Evolutionary conservation across 345 rosid species (phyloP).

Genomic region (Isatis tinctoria): DNA sequence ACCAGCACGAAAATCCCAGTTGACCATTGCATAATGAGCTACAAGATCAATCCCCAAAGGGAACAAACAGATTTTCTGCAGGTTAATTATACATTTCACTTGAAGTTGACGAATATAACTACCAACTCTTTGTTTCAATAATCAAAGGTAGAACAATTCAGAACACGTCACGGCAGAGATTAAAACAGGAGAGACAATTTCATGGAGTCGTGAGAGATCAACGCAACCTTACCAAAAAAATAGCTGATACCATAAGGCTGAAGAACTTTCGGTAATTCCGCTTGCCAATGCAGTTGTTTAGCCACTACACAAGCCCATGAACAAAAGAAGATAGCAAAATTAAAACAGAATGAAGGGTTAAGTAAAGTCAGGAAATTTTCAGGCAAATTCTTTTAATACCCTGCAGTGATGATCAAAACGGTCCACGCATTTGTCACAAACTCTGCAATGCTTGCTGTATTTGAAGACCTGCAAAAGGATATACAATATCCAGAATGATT

Average conservation of each 20-base stretch:
- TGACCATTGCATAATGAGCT: constrained; percentile 95
- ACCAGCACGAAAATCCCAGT: constrained; percentile 82
- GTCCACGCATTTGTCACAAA: constrained; percentile 94
- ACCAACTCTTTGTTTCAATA: neutral
- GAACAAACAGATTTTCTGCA: constrained; percentile 46
- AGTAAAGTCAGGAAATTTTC: neutral
- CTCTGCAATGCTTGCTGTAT: constrained; percentile 98
- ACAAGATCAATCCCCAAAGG: constrained; percentile 67
- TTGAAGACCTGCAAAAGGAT: constrained; percentile 65
- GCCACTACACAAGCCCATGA: constrained; percentile 64
- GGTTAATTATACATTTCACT: constrained; percentile 46
- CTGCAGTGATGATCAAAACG: constrained; percentile 96
- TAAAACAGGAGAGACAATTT: neutral
- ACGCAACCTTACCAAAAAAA: constrained; percentile 65
- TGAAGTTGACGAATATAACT: neutral
- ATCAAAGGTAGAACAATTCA: neutral
- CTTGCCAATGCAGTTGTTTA: constrained; percentile 91
- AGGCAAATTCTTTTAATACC: constrained; percentile 41
- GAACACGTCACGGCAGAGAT: neutral
- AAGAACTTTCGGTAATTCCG: constrained; percentile 86
- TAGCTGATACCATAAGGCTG: constrained; percentile 83
- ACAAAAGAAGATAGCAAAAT: constrained; percentile 14
- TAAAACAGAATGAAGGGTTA: neutral
- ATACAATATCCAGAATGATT: neutral
- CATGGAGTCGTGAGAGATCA: neutral